Percentiles rank a stretch among this genome's conserved stretches.
These are phyloP conservation scores for Yamadazyma mexicana DNA, from an alignment of 1,139 yeast species.

Conservation along the genomic window DNA sequence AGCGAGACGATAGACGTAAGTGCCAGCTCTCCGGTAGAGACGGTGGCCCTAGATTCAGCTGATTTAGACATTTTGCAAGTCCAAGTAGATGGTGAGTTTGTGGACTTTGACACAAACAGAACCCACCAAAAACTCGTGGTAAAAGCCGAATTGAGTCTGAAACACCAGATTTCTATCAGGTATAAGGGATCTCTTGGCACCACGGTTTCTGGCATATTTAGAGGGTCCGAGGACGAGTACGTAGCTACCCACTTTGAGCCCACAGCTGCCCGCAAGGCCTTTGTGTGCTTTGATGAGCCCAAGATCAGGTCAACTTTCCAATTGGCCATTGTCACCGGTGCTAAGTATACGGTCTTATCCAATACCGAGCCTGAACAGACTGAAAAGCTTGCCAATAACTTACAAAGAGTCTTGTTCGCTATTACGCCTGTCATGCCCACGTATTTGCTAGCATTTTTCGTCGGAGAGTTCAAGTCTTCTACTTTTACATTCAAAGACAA, in stretches of 20 bases:
- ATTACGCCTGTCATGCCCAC: slow-evolving; percentile 76
- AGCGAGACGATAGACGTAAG: too few species aligned
- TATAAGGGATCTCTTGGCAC: too few species aligned
- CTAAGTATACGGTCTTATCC: slow-evolving; percentile 64
- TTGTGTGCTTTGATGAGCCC: slow-evolving; percentile 91
- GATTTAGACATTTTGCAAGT: too few species aligned
- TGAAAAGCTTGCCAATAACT: slow-evolving; percentile 41
- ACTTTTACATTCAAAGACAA: slow-evolving; percentile 65
- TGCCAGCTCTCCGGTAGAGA: too few species aligned
- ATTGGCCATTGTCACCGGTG: slow-evolving; percentile 60
- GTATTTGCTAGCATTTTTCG: slow-evolving; percentile 74
- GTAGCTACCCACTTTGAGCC: slow-evolving; percentile 88
- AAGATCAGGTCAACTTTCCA: slow-evolving; percentile 77
- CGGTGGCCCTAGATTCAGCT: too few species aligned
- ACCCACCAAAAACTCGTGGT: too few species aligned
- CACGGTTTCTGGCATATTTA: too few species aligned
- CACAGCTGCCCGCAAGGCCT: slow-evolving; percentile 86
- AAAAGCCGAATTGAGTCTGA: too few species aligned
- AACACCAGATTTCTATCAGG: too few species aligned
- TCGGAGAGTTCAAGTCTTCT: slow-evolving; percentile 73
- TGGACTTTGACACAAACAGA: too few species aligned
- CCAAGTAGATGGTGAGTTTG: too few species aligned
- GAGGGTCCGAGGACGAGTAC: slow-evolving; percentile 42
- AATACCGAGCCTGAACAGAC: slow-evolving; percentile 73
- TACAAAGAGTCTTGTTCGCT: slow-evolving; percentile 51